Evolutionary conservation across 805 yeast genomes (phyloP).

Genomic region (Saturnispora mendoncae): DNA sequence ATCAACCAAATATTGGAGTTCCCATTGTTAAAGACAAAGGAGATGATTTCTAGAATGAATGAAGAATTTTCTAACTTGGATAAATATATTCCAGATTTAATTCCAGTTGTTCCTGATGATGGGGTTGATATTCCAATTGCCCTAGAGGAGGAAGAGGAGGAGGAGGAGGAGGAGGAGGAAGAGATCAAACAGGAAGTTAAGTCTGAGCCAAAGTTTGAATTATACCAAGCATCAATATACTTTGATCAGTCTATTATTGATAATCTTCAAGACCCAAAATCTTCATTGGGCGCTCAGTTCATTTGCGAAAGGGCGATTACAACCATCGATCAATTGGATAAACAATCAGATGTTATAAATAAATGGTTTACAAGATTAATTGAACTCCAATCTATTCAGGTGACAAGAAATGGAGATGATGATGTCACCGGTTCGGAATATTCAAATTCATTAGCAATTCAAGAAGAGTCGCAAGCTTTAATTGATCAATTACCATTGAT

Average conservation of each 20-base stretch:
- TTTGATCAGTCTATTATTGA: background rate
- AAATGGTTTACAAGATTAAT: slow-evolving; percentile 40
- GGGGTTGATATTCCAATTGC: background rate
- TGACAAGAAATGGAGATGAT: slow-evolving; percentile 23
- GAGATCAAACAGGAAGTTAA: background rate
- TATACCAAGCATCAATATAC: slow-evolving; percentile 10
- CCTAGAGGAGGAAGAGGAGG: slow-evolving; percentile 4
- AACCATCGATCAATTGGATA: slow-evolving; percentile 34
- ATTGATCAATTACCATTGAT: slow-evolving; percentile 45
- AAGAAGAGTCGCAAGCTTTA: slow-evolving; percentile 56
- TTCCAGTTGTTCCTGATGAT: background rate
- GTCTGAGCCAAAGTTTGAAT: background rate
- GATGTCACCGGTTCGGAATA: slow-evolving; percentile 65
- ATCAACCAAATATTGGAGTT: slow-evolving; percentile 44
- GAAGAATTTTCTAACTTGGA: slow-evolving; percentile 13
- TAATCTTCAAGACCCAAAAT: slow-evolving; percentile 8
- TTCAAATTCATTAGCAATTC: slow-evolving; percentile 61
- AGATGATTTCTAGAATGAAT: slow-evolving; percentile 20
- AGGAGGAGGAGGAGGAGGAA: slow-evolving; percentile 1
- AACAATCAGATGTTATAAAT: slow-evolving; percentile 44
- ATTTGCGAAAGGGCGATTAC: slow-evolving; percentile 23
- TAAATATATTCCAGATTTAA: slow-evolving; percentile 7
- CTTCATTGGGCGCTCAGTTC: slow-evolving; percentile 16
- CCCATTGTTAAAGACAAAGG: slow-evolving; percentile 31
- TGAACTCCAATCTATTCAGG: slow-evolving; percentile 37